Conservation (phyloP, 805 yeast species). For the Pachysolen tannophilus region DNA sequence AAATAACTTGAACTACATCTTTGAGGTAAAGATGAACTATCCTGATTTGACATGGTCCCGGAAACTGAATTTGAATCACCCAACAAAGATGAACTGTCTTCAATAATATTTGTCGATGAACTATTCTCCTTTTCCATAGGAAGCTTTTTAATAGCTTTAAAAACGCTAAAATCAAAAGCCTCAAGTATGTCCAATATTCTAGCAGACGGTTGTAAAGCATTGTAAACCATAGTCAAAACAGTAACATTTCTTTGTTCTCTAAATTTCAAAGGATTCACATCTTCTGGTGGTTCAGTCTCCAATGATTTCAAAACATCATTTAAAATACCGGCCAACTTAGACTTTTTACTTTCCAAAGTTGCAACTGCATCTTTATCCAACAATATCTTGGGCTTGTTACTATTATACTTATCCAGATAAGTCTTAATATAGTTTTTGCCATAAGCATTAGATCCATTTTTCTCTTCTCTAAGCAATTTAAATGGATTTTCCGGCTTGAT, state of each 20-base stretch:
- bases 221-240: slow-evolving; percentile 44
- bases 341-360: slow-evolving; percentile 25
- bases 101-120: too few relatives aligned
- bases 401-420: slow-evolving; percentile 1
- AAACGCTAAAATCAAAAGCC: slow-evolving; percentile 54
- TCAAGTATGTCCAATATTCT: slow-evolving; percentile 46
- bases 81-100: neutral
- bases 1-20: slow-evolving; percentile 3
- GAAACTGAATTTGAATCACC: neutral
- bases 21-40: neutral
- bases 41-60: too few relatives aligned
- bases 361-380: slow-evolving; percentile 41
- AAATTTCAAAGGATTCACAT: slow-evolving; percentile 12
- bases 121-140: slow-evolving; percentile 1
- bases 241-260: slow-evolving; percentile 39
- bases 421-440: neutral
- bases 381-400: slow-evolving; percentile 30
- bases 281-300: slow-evolving; percentile 27
- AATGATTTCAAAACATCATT: slow-evolving; percentile 34
- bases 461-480: neutral
- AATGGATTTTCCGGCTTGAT: slow-evolving; percentile 12
- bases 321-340: slow-evolving; percentile 29
- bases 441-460: neutral
- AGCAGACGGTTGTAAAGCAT: slow-evolving; percentile 39
- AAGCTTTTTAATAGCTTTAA: slow-evolving; percentile 12